Evolutionary conservation across 169 alveolate species (phyloP), one percentile per base, ranked within the genome.

Genomic region (Plasmodium fragile): DNA sequence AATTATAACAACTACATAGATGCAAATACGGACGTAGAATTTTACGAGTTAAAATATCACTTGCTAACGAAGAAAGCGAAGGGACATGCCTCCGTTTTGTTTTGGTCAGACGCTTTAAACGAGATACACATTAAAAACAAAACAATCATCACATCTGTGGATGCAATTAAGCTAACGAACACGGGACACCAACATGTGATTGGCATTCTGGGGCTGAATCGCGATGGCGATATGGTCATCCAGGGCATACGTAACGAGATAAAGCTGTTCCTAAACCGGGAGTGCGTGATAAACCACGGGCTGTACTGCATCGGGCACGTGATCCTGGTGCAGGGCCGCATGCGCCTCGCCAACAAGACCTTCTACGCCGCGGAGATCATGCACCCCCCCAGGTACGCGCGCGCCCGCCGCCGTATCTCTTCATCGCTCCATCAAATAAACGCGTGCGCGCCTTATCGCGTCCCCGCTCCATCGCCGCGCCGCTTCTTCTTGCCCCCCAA

Each of bases 171-270:
- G 77, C 49, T 92, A 41, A 92, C 92, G 55, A 80, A 87, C 82
- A 91, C 92, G 8, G 96, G 81, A 11, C 96, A 92, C 22, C 97
- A 95, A 49, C 81, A 89, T 39, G 69, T 95, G 49, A 89, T 95
- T 43, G 97, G 97, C 16, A 92, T 82, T 43, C n/a, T 95, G 13
- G 96, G 96, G 8, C 52, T 92, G 10, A 85, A 94, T 75, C 94
- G 95, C 73, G 93, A 95, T 34, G 97, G 97, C 0, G 97, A 94
- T 18, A 82, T 95, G 13, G 95, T 93, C n/a, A 65, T 95, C 25
- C 96, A 95, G 72, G 97, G 97, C 34, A 72, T 91, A n/a, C 39
- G 95, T 28, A 94, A 85, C 43, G 95, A 95, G 65, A 30, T 95
- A 6, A 90, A 90, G 45, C 45, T 95, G 25, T 45, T 83, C 34